Evolutionary conservation across 805 yeast genomes (phyloP), one percentile per base, ranked within the genome.

Genomic region (Grigorovia transvaalensis): DNA sequence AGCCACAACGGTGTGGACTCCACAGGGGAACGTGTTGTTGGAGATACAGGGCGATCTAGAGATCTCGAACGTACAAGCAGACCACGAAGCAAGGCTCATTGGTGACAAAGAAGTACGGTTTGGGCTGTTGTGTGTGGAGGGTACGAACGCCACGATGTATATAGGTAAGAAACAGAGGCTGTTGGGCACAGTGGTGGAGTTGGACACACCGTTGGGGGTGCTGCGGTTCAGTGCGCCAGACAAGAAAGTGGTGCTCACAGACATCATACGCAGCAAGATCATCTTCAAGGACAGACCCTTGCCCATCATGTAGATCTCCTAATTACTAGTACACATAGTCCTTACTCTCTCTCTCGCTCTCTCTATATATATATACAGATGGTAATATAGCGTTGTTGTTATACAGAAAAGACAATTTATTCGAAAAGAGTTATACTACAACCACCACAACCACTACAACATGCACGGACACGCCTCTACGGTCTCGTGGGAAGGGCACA

Each of bases 221-320:
- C 57, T 86, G 57, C 73, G 74, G 57, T 71, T 84, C 19, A 56
- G 58, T 19, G 54, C 54, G 4, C 55, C 56, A 1, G 63, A 63
- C 9, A 64, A 67, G 2, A 57, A 64, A 2, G 75, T 84, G 4
- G 70, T 78, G 54, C 66, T 85, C 57, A 66, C 81, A 9, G 91
- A 85, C 61, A 67, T 86, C 1, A 73, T 86, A 3, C 68, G 68
- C 35, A 74, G 76, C 54, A 84, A 82, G 60, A 65, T 85, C 18
- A 72, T 82, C 9, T 86, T 86, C 61, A 77, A 73, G 48, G 77
- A 78, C 43, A 72, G 95, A 55, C 93, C 95, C 0, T 69, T 86
- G 49, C 95, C 95, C 4, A 81, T 85, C 48, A 84, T 85, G 90
- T 84, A n/a, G n/a, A n/a, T n/a, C n/a, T n/a, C n/a, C n/a, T n/a